A percentile compares a stretch with the other conserved stretches of the same genome.
Evolutionary conservation across 2,329 filamentous ascomycete species (phyloP).

Genomic region (Atkinsonella texensis): DNA sequence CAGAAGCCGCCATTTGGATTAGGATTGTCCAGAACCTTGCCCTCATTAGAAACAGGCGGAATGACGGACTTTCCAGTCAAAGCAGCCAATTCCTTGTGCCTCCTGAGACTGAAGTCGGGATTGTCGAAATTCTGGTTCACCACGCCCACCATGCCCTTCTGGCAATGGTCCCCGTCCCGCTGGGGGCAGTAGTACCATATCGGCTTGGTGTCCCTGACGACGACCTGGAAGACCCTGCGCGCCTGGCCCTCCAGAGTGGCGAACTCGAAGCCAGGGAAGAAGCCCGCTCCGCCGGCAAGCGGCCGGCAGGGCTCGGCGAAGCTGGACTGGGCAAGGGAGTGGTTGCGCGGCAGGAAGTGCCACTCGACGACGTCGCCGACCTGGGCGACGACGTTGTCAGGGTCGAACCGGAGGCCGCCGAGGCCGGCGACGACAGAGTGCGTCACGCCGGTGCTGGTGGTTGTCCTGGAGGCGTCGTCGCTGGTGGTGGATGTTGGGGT

Average conservation of each 20-base stretch:
- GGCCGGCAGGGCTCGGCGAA: conserved; percentile 32
- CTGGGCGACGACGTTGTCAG: conserved; percentile 34
- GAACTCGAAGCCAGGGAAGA: conserved; percentile 35
- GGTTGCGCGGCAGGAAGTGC: conserved; percentile 40
- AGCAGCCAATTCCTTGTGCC: conserved; percentile 21
- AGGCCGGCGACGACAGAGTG: conserved; percentile 34
- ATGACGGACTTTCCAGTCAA: conserved; percentile 15
- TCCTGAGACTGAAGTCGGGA: conserved; percentile 21
- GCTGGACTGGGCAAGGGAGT: conserved; percentile 33
- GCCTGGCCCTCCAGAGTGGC: conserved; percentile 23
- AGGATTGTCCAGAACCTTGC: conserved; percentile 21
- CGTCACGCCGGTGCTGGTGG: conserved; percentile 26
- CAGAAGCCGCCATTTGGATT: conserved; percentile 16
- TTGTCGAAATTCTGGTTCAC: no score
- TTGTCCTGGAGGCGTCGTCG: conserved; percentile 20
- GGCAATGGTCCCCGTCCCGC: conserved; percentile 31
- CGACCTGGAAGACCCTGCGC: conserved; percentile 31
- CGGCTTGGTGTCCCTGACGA: conserved; percentile 27
- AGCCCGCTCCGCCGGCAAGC: conserved; percentile 23
- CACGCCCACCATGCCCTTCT: conserved; percentile 33
- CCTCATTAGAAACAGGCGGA: conserved; percentile 18
- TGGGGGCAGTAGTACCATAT: conserved; percentile 35
- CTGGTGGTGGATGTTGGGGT: conserved; percentile 16
- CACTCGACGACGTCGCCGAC: conserved; percentile 41
- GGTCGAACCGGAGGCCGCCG: conserved; percentile 35